Evolutionary conservation across 768 basidiomycete species (phyloP).

Genomic region (Boletus reticulatus): DNA sequence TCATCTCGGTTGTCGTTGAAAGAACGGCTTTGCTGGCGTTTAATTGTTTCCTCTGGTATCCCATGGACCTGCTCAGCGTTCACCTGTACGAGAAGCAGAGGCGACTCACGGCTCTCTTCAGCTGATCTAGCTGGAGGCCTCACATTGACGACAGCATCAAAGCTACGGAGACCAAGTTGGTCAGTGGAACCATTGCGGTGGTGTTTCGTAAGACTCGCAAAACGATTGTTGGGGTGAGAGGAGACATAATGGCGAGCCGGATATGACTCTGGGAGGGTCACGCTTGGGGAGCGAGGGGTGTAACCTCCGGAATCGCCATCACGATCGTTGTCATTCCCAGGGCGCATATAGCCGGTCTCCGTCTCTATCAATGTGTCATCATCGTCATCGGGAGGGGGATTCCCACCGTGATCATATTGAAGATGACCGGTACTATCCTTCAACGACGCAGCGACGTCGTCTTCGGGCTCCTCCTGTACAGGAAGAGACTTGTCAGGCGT

Average conservation of each 20-base stretch:
- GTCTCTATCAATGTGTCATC: slow-evolving; percentile 46
- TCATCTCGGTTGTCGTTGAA: slow-evolving; percentile 20
- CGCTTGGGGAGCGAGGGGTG: slow-evolving; percentile 68
- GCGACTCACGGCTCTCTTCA: slow-evolving; percentile 31
- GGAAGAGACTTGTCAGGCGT: slow-evolving; percentile 73
- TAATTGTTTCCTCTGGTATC: slow-evolving; percentile 17
- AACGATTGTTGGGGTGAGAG: slow-evolving; percentile 29
- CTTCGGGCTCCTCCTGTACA: slow-evolving; percentile 74
- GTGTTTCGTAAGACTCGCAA: slow-evolving; percentile 44
- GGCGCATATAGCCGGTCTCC: slow-evolving; percentile 32
- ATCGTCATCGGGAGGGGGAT: slow-evolving; percentile 44
- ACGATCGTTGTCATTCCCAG: slow-evolving; percentile 36
- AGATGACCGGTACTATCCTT: slow-evolving; percentile 41
- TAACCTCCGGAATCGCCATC: slow-evolving; percentile 54
- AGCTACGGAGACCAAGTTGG: slow-evolving; percentile 55
- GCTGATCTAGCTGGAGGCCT: slow-evolving; percentile 31
- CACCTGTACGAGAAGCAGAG: slow-evolving; percentile 5
- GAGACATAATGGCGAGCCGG: slow-evolving; percentile 29
- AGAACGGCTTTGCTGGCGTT: slow-evolving; percentile 20
- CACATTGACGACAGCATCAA: slow-evolving; percentile 58
- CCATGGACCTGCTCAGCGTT: slow-evolving; percentile 16
- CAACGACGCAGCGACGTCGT: slow-evolving; percentile 43
- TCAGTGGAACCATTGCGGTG: slow-evolving; percentile 59
- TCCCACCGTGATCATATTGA: slow-evolving; percentile 35
- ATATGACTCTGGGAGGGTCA: slow-evolving; percentile 51